A percentile compares a stretch with the other conserved stretches of the same genome.
Evolutionary conservation across 176 grass and related monocot species (phyloP).

Genomic region (Saccharum officinarum): DNA sequence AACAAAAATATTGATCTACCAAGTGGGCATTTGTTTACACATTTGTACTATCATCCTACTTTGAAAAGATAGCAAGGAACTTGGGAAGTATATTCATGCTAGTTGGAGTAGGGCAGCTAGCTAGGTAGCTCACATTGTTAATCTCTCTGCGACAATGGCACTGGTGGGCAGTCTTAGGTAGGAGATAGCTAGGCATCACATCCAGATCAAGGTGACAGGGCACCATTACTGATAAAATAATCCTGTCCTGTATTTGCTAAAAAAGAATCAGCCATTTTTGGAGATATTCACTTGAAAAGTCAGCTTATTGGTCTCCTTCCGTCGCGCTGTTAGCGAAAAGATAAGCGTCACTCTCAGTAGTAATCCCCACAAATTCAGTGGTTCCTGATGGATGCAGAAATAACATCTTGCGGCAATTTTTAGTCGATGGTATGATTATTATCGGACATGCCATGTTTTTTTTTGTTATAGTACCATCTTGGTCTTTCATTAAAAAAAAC

Average conservation of each 20-base stretch:
- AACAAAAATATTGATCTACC: conserved; percentile 35
- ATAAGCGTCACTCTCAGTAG: neutral
- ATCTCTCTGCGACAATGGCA: conserved; percentile 29
- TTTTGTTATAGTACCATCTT: neutral
- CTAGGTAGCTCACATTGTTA: conserved; percentile 37
- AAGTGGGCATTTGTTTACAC: conserved; percentile 38
- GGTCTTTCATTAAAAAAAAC: neutral
- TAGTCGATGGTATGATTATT: neutral
- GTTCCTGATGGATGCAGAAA: neutral
- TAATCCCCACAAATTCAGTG: neutral
- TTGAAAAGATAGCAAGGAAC: conserved; percentile 45
- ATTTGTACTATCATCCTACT: conserved; percentile 14
- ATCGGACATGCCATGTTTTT: neutral
- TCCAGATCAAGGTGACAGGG: conserved; percentile 39
- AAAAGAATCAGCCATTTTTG: conserved; percentile 4
- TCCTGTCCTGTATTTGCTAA: neutral
- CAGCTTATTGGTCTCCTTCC: conserved; percentile 15
- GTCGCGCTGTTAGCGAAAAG: neutral
- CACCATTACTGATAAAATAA: neutral
- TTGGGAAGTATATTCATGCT: conserved; percentile 48
- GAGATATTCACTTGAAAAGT: conserved; percentile 19
- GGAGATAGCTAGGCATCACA: conserved; percentile 37
- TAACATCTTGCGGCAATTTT: neutral
- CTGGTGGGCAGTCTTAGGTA: conserved; percentile 38
- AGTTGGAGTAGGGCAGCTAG: conserved; percentile 49